Evolutionary conservation across 1,139 yeast species (phyloP).

Genomic region (Yamadazyma triangularis): DNA sequence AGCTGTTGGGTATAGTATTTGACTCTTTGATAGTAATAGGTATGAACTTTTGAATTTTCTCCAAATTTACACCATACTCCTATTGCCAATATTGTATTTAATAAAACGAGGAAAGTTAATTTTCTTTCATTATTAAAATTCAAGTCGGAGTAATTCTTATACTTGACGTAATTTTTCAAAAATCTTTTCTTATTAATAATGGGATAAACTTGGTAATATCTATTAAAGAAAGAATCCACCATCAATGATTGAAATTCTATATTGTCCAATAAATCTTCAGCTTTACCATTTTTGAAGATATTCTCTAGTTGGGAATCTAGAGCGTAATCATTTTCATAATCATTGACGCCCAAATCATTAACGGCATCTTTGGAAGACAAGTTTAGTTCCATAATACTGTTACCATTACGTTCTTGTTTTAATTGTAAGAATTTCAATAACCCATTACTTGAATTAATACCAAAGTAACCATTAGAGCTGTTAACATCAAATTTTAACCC

Average conservation of each 20-base stretch:
- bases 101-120: slow-evolving; percentile 20
- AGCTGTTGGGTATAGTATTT: slow-evolving; percentile 13
- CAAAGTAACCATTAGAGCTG: slow-evolving; percentile 55
- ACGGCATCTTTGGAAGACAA: slow-evolving; percentile 4
- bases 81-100: slow-evolving; percentile 17
- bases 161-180: slow-evolving; percentile 38
- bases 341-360: slow-evolving; percentile 1
- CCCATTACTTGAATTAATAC: slow-evolving; percentile 57
- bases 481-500: slow-evolving; percentile 30
- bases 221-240: slow-evolving; percentile 14
- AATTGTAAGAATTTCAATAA: slow-evolving; percentile 21
- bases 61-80: slow-evolving; percentile 20
- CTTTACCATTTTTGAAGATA: slow-evolving; percentile 7
- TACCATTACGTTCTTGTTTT: slow-evolving; percentile 17
- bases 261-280: slow-evolving; percentile 16
- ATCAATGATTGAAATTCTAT: slow-evolving; percentile 13
- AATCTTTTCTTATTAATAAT: slow-evolving; percentile 53
- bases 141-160: slow-evolving; percentile 4
- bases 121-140: slow-evolving; percentile 10
- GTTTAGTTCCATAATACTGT: slow-evolving; percentile 15
- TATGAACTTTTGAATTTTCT: slow-evolving; percentile 15
- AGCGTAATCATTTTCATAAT: not conserved
- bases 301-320: not conserved
- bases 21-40: slow-evolving; percentile 15
- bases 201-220: slow-evolving; percentile 44